Conservation (phyloP, 2,329 filamentous ascomycete species). For the Fusarium stilboides region DNA sequence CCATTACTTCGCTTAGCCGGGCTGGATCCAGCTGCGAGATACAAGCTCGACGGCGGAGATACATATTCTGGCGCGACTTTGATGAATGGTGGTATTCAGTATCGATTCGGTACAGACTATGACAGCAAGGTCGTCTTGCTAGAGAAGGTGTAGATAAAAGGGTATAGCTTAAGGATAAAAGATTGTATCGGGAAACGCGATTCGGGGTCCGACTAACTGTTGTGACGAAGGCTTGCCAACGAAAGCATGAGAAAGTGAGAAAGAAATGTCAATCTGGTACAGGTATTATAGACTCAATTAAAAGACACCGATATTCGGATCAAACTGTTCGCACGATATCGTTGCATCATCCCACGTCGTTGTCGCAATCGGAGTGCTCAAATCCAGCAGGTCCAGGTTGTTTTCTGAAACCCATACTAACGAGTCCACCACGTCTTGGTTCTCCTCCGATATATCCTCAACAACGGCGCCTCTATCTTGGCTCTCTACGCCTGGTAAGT, state of each 20-base stretch:
- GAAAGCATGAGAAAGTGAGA: neutral
- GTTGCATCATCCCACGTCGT: slow-evolving; percentile 19
- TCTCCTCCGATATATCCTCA: slow-evolving; percentile 28
- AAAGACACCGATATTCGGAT: slow-evolving; percentile 12
- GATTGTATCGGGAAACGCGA: too few relatives aligned
- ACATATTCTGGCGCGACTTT: slow-evolving; percentile 71
- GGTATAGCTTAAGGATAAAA: too few relatives aligned
- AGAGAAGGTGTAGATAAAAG: slow-evolving; percentile 54
- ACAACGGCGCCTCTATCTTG: slow-evolving; percentile 2
- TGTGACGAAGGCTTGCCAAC: too few relatives aligned
- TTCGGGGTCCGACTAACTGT: too few relatives aligned
- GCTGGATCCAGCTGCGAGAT: slow-evolving; percentile 67
- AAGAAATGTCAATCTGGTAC: neutral
- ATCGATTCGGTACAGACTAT: slow-evolving; percentile 67
- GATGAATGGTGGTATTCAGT: slow-evolving; percentile 74
- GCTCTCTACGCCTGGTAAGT: neutral
- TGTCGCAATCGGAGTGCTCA: slow-evolving; percentile 24
- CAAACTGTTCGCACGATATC: slow-evolving; percentile 7
- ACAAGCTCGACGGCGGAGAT: slow-evolving; percentile 66
- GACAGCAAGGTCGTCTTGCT: slow-evolving; percentile 71
- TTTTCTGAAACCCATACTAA: slow-evolving; percentile 16
- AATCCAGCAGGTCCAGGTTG: slow-evolving; percentile 29
- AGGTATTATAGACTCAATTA: neutral
- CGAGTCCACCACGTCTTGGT: slow-evolving; percentile 4
- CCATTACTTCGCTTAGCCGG: slow-evolving; percentile 70